Evolutionary conservation across 768 basidiomycete genomes (phyloP).

Genomic region (Russula sp.): DNA sequence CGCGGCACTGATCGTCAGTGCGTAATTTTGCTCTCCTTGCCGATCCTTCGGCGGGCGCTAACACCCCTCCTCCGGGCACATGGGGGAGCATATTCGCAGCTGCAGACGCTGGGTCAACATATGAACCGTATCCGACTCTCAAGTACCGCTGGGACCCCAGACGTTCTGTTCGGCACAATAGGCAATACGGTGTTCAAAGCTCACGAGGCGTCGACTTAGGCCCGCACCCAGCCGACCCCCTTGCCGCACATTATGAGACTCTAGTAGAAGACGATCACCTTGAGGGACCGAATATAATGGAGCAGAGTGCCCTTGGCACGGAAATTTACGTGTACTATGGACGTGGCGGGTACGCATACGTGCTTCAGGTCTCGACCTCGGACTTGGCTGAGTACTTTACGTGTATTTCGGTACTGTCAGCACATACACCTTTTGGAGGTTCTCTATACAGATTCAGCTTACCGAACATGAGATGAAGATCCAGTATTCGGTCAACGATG

Average conservation of each 20-base stretch:
- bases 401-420: no score
- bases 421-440: slow-evolving; percentile 92
- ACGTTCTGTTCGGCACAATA: slow-evolving; percentile 29
- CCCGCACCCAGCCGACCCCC: slow-evolving; percentile 73
- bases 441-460: slow-evolving; percentile 79
- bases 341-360: no score
- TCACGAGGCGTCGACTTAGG: slow-evolving; percentile 54
- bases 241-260: slow-evolving; percentile 41
- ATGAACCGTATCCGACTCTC: slow-evolving; percentile 69
- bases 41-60: slow-evolving; percentile 4
- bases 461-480: slow-evolving; percentile 69
- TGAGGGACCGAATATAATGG: slow-evolving; percentile 37
- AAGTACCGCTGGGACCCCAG: slow-evolving; percentile 75
- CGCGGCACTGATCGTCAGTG: slow-evolving; percentile 83
- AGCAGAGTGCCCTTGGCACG: slow-evolving; percentile 50
- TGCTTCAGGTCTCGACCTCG: no score
- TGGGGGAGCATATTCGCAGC: slow-evolving; percentile 42
- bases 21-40: slow-evolving; percentile 38
- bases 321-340: slow-evolving; percentile 77
- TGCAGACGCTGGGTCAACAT: slow-evolving; percentile 73
- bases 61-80: no score
- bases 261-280: background rate
- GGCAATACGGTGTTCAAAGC: slow-evolving; percentile 22
- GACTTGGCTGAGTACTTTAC: no score
- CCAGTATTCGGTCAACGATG: slow-evolving; percentile 77